phyloP scores from a whole-genome alignment of 2,329 filamentous ascomycete species.

The Aphanoascus verrucosus region DNA sequence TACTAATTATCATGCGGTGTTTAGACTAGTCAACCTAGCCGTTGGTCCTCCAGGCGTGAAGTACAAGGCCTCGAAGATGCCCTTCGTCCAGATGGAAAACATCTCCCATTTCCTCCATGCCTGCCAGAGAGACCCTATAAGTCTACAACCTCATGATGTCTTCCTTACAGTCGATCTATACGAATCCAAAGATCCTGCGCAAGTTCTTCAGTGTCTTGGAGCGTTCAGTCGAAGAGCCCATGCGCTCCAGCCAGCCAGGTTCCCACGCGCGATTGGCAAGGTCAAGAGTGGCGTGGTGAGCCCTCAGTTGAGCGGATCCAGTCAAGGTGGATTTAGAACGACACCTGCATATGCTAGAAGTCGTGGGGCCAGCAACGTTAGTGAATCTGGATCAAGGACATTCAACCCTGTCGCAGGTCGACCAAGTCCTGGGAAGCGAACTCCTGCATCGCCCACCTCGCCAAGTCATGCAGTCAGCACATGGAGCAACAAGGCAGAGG shows the following conservation, averaged over 20 bases:
- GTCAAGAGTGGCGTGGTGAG: slow-evolving; percentile 50
- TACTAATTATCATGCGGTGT: slow-evolving; percentile 19
- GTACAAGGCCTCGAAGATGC: slow-evolving; percentile 88
- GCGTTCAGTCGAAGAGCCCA: slow-evolving; percentile 86
- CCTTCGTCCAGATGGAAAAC: slow-evolving; percentile 99
- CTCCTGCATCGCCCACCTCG: slow-evolving; percentile 36
- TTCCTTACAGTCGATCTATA: slow-evolving; percentile 96
- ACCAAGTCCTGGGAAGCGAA: slow-evolving; percentile 54
- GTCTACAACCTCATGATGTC: slow-evolving; percentile 82
- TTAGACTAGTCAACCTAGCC: slow-evolving; percentile 70
- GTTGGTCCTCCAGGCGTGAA: slow-evolving; percentile 67
- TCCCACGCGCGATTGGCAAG: slow-evolving; percentile 68
- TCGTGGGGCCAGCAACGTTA: slow-evolving; percentile 46
- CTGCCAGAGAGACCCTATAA: slow-evolving; percentile 74
- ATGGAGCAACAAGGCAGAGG: slow-evolving; percentile 80
- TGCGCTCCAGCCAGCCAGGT: slow-evolving; percentile 58
- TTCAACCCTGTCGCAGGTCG: slow-evolving; percentile 34
- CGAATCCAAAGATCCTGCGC: slow-evolving; percentile 89
- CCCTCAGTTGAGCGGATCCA: slow-evolving; percentile 56
- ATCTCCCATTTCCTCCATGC: slow-evolving; percentile 90
- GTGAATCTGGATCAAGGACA: slow-evolving; percentile 34
- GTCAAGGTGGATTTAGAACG: slow-evolving; percentile 37
- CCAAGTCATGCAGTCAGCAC: slow-evolving; percentile 52
- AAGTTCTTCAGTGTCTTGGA: slow-evolving; percentile 83
- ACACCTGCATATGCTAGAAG: slow-evolving; percentile 30